Percentiles rank a stretch among this genome's conserved stretches.
phyloP scores from a whole-genome alignment of 2,329 filamentous ascomycete genomes.

The Kalmusia sp. region DNA sequence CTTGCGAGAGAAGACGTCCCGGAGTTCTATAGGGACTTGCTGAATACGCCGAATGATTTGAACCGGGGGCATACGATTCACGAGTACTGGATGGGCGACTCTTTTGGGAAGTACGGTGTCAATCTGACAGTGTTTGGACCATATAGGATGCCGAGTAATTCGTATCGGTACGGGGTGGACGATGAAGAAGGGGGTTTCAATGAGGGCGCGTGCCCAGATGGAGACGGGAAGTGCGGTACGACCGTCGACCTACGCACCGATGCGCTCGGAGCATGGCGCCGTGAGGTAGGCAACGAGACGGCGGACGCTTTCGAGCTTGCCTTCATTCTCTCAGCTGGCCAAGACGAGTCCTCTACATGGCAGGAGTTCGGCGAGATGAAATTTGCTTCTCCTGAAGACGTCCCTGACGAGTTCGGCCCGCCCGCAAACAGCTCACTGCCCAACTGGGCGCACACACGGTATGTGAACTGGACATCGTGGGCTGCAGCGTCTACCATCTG shows the following conservation, averaged over 20 bases:
- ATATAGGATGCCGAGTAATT: conserved; percentile 56
- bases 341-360: conserved; percentile 64
- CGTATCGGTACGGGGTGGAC: conserved; percentile 61
- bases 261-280: conserved; percentile 58
- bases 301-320: conserved; percentile 59
- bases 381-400: conserved; percentile 56
- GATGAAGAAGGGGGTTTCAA: conserved; percentile 54
- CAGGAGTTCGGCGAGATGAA: conserved; percentile 65
- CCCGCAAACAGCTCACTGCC: conserved; percentile 51
- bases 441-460: conserved; percentile 59
- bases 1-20: conserved; percentile 57
- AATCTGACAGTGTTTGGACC: conserved; percentile 61
- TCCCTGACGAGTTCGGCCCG: conserved; percentile 59
- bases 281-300: conserved; percentile 59
- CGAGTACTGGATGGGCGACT: conserved; percentile 66
- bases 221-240: conserved; percentile 48
- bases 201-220: conserved; percentile 54
- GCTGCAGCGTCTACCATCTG: conserved; percentile 59
- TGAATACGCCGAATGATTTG: conserved; percentile 58
- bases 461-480: conserved; percentile 63
- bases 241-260: conserved; percentile 58
- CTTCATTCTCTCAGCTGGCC: conserved; percentile 62
- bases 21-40: conserved; percentile 58
- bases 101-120: conserved; percentile 60
- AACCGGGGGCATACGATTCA: conserved; percentile 62